Evolutionary conservation across 805 yeast genomes (phyloP).

Genomic region (Candida quercuum): DNA sequence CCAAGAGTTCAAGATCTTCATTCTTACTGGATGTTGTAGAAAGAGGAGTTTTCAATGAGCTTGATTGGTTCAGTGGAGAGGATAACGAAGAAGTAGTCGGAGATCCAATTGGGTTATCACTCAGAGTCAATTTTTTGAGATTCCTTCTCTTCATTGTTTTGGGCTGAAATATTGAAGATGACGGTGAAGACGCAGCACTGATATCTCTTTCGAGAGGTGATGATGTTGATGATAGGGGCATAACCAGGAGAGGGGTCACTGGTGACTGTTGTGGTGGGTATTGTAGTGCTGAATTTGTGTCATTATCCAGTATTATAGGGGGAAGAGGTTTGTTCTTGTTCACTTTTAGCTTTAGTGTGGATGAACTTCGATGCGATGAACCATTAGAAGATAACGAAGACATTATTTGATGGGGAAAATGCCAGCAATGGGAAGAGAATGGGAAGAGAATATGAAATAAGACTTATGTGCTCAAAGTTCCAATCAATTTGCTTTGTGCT

Average conservation of each 20-base stretch:
- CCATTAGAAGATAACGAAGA: too few relatives aligned
- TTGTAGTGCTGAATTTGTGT: slow-evolving; percentile 4
- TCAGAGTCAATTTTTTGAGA: slow-evolving; percentile 48
- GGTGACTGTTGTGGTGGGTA: background rate
- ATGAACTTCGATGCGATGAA: slow-evolving; percentile 18
- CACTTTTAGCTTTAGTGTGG: slow-evolving; percentile 20
- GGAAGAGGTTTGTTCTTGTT: slow-evolving; percentile 25
- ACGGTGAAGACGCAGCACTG: slow-evolving; percentile 1
- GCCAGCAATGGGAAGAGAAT: background rate
- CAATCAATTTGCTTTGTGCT: too few relatives aligned
- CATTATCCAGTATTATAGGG: slow-evolving; percentile 20
- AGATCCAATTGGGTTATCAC: slow-evolving; percentile 12
- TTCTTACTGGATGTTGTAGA: slow-evolving; percentile 27
- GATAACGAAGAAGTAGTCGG: slow-evolving; percentile 9
- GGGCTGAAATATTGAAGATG: slow-evolving; percentile 26
- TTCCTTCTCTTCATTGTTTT: slow-evolving; percentile 53
- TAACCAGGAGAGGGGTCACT: background rate
- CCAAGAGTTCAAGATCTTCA: slow-evolving; percentile 30
- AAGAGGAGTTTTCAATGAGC: slow-evolving; percentile 12
- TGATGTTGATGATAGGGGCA: background rate
- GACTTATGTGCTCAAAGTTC: too few relatives aligned
- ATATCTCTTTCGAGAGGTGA: background rate
- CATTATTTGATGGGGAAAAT: background rate
- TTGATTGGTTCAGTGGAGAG: slow-evolving; percentile 4
- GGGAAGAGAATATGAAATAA: too few relatives aligned